These are phyloP conservation scores for Pueraria montana DNA, from an alignment of 306 rosid genomes.

Conservation along the genomic window DNA sequence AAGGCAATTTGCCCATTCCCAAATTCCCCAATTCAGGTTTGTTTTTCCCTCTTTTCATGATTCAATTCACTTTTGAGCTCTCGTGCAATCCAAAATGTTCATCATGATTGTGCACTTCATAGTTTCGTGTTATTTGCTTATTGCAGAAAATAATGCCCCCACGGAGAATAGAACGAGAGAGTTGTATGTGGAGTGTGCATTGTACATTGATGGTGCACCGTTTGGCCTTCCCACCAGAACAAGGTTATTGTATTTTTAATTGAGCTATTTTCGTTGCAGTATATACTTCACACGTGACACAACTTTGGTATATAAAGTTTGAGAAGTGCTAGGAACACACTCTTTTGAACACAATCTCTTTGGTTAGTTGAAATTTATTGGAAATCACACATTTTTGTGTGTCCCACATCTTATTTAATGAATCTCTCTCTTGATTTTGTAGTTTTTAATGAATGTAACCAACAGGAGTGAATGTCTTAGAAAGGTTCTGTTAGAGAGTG, in stretches of 20 bases:
- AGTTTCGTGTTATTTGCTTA: conserved; percentile 27
- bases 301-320: background rate
- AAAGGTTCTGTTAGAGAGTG: too few relatives aligned
- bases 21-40: conserved; percentile 66
- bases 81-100: background rate
- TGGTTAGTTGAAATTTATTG: too few relatives aligned
- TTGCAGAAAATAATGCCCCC: conserved; percentile 67
- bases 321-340: too few relatives aligned
- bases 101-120: background rate
- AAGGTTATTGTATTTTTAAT: conserved; percentile 58
- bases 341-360: too few relatives aligned
- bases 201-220: conserved; percentile 91
- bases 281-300: background rate
- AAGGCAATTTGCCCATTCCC: conserved; percentile 71
- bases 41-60: background rate
- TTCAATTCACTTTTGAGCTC: conserved; percentile 7
- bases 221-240: conserved; percentile 94
- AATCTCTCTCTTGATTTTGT: too few relatives aligned
- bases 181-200: conserved; percentile 87
- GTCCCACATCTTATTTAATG: too few relatives aligned
- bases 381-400: too few relatives aligned
- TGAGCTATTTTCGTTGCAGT: conserved; percentile 9
- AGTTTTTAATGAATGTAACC: too few relatives aligned
- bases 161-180: conserved; percentile 76
- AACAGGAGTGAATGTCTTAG: too few relatives aligned